Evolutionary conservation across 1,139 yeast genomes (phyloP).

Genomic region (Zygotorulaspora mrakii): DNA sequence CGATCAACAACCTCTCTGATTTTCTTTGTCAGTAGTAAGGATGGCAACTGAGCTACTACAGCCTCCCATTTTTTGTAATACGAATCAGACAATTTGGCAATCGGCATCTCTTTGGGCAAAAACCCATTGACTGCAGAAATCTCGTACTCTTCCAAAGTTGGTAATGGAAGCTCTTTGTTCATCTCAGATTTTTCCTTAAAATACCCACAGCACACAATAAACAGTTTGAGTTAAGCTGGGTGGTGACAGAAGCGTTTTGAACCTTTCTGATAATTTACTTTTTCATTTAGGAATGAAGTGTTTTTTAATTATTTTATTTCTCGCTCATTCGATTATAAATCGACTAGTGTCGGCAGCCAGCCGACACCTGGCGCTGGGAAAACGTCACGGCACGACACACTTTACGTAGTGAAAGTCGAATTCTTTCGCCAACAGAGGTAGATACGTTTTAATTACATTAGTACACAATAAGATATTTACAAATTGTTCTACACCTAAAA

Average conservation of each 20-base stretch:
- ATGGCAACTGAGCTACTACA: slow-evolving; percentile 62
- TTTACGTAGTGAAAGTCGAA: no score
- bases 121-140: slow-evolving; percentile 72
- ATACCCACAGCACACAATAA: no score
- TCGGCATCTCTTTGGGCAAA: slow-evolving; percentile 66
- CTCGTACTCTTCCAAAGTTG: slow-evolving; percentile 58
- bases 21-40: slow-evolving; percentile 62
- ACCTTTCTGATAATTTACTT: no score
- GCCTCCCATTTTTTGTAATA: slow-evolving; percentile 80
- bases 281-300: not conserved
- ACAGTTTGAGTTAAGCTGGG: no score
- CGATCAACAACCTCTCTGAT: slow-evolving; percentile 58
- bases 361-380: slow-evolving; percentile 3
- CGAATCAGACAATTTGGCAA: slow-evolving; percentile 52
- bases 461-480: no score
- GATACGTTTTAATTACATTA: no score
- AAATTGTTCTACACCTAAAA: no score
- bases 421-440: no score
- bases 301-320: not conserved
- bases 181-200: no score
- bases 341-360: slow-evolving; percentile 2
- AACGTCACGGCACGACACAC: no score
- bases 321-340: not conserved
- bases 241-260: no score
- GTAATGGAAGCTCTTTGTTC: slow-evolving; percentile 34